These are phyloP conservation scores for Pleomassaria siparia DNA, from an alignment of 2,329 filamentous ascomycete genomes.

Conservation along the genomic window DNA sequence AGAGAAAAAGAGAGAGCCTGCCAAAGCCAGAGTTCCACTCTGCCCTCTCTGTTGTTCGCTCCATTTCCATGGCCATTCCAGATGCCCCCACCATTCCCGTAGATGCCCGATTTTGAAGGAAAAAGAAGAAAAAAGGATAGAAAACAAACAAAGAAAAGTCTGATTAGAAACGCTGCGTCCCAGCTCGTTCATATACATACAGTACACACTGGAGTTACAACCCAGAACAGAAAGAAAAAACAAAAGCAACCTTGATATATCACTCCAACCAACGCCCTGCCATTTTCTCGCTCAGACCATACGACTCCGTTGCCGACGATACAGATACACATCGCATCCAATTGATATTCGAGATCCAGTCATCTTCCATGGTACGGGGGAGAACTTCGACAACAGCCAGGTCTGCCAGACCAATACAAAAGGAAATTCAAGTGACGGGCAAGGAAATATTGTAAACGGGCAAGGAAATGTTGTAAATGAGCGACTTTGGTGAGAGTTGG, in stretches of 20 bases:
- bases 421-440: slow-evolving; percentile 3
- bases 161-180: slow-evolving; percentile 18
- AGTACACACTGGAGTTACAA: slow-evolving; percentile 30
- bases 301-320: background rate
- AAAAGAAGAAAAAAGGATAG: slow-evolving; percentile 11
- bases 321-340: background rate
- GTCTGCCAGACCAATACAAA: slow-evolving; percentile 13
- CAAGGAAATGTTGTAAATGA: slow-evolving; percentile 16
- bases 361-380: slow-evolving; percentile 3
- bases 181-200: slow-evolving; percentile 17
- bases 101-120: slow-evolving; percentile 7
- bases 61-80: slow-evolving; percentile 15
- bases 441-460: slow-evolving; percentile 20
- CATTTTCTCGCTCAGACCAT: slow-evolving; percentile 12
- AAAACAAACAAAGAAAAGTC: slow-evolving; percentile 16
- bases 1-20: too few relatives aligned
- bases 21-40: too few relatives aligned
- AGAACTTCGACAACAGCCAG: slow-evolving; percentile 9
- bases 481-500: slow-evolving; percentile 24
- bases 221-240: slow-evolving; percentile 11
- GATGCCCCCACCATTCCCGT: too few relatives aligned
- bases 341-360: background rate
- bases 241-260: slow-evolving; percentile 5
- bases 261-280: slow-evolving; percentile 26
- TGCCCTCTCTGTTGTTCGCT: slow-evolving; percentile 2